These are phyloP conservation scores for Fusarium armeniacum DNA, from an alignment of 2,329 filamentous ascomycete genomes.

Conservation along the genomic window DNA sequence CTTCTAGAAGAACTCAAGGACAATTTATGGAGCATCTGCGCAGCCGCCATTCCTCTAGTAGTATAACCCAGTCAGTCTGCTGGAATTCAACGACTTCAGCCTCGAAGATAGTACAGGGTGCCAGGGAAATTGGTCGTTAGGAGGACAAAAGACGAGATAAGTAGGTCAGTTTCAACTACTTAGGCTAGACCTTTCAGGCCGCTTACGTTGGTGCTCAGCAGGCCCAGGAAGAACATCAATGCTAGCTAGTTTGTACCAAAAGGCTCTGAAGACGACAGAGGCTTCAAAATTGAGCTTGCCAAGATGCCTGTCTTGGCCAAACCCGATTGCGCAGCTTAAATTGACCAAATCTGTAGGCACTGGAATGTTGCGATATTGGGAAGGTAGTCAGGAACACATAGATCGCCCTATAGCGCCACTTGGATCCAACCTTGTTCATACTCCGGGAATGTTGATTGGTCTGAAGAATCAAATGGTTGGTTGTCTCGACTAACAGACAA, in stretches of 20 bases:
- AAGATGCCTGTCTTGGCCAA: rapidly evolving
- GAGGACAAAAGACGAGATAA: too few species aligned
- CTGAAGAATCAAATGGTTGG: rapidly evolving
- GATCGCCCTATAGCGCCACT: rapidly evolving
- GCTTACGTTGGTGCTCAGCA: too few species aligned
- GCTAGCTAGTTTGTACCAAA: too few species aligned
- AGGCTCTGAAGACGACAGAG: neutral
- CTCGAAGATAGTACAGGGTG: too few species aligned
- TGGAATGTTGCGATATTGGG: neutral
- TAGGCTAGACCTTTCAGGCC: too few species aligned
- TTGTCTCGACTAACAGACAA: neutral
- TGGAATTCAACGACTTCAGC: too few species aligned
- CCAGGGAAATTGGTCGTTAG: too few species aligned
- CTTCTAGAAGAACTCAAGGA: neutral
- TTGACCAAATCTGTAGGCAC: neutral
- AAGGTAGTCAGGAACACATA: neutral
- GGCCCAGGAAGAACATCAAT: too few species aligned
- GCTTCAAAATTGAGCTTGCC: neutral
- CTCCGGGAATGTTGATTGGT: rapidly evolving
- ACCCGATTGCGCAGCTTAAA: neutral
- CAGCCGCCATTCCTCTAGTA: neutral
- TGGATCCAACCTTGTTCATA: neutral
- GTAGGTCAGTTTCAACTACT: too few species aligned
- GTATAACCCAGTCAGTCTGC: neutral
- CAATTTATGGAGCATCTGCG: too few species aligned